Base-by-base conservation (phyloP, 208 protist species). In the Leishmania gerbilli region DNA sequence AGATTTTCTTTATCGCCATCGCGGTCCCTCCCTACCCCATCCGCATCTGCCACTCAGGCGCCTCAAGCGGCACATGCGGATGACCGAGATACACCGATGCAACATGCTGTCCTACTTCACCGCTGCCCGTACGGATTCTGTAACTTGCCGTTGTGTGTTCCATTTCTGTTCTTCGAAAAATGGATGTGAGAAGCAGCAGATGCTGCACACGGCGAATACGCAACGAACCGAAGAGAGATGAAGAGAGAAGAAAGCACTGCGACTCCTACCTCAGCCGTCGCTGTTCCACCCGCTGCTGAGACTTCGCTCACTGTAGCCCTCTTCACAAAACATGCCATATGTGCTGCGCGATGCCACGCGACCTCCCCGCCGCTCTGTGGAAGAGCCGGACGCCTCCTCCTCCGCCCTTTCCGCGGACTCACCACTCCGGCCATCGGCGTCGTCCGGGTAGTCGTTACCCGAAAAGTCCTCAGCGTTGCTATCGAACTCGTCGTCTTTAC, bases 401-500 rank as follows among this genome's bases (percentile, higher is more conserved):
- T 75, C 60, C 17, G 2, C 27, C 56, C 49, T 40, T 47, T 21
- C 40, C 37, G 51, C 82, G 77, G 37, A 82, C 71, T 87, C 72
- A 34, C 62, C 56, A 74, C 64, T 87, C 45, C 49, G 55, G 7
- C 84, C 81, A 24, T 87, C 90, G 0, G 82, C 84, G 64, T 95
- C 88, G 42, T 96, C 91, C 0, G 95, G 95, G 80, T 97, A 97
- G 77, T 97, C 95, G 80, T 97, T 97, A 31, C 84, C 89, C 17
- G 89, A 93, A 76, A 91, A 93, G 77, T 97, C 95, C 79, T 95
- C 95, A 3, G 95, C 95, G 69, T 97, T 97, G 83, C 95, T 97
- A 84, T 97, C 95, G 80, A 96, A 96, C 78, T 97, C 95, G 76
- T 97, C 95, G 71, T 95, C 95, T 56, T 93, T 93, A 72, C 94